Percentiles rank a stretch among this genome's conserved stretches.
These are phyloP conservation scores for Kwoniella botswanensis DNA, from an alignment of 768 basidiomycete species.

Conservation along the genomic window DNA sequence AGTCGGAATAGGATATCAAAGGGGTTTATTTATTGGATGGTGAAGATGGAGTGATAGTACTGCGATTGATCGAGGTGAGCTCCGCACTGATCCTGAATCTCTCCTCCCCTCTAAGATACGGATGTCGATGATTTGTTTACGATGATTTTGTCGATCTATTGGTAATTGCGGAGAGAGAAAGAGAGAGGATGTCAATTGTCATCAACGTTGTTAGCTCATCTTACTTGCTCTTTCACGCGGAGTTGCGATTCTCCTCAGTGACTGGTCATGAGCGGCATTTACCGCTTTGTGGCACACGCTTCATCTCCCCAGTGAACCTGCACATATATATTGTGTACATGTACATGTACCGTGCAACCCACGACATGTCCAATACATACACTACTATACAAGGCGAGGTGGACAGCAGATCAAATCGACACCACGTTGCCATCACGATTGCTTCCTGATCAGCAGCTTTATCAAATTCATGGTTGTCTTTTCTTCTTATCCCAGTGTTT, in stretches of 20 bases:
- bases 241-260: not conserved
- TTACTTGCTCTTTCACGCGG: not conserved
- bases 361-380: too few relatives aligned
- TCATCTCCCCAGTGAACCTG: not conserved
- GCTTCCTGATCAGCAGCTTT: too few relatives aligned
- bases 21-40: not conserved
- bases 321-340: not conserved
- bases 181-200: not conserved
- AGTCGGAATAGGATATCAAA: not conserved
- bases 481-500: not conserved
- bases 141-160: not conserved
- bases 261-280: conserved; percentile 11
- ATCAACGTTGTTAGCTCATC: not conserved
- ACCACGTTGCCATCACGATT: too few relatives aligned
- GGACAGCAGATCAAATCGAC: too few relatives aligned
- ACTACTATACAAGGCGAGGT: too few relatives aligned
- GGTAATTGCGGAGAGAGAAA: not conserved
- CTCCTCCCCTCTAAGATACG: not conserved
- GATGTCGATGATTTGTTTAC: too few relatives aligned
- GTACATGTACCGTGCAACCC: too few relatives aligned
- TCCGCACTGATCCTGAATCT: not conserved
- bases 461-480: not conserved
- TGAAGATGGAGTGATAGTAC: not conserved
- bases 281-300: conserved; percentile 17
- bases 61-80: not conserved